Evolutionary conservation across 257 asterid genomes (phyloP).

Genomic region (Buddleja alternifolia): DNA sequence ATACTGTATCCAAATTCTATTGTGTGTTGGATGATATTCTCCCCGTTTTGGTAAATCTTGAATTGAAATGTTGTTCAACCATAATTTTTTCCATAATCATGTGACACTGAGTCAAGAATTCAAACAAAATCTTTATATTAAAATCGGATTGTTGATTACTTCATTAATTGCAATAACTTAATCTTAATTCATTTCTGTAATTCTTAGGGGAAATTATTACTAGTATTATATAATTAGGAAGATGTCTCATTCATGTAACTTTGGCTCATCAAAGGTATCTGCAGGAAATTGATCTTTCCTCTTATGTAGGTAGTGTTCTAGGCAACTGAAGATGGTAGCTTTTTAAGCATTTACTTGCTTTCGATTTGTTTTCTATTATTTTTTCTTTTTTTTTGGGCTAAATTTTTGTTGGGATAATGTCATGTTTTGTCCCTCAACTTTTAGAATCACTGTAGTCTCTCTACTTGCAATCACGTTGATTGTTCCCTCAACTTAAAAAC

Average conservation of each 20-base stretch:
- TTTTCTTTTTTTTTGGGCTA: no score
- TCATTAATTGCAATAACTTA: background rate
- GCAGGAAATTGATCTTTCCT: slow-evolving; percentile 17
- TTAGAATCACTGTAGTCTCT: no score
- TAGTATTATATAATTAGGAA: background rate
- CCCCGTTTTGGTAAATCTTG: background rate
- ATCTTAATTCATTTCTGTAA: background rate
- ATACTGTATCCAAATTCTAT: no score
- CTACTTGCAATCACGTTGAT: no score
- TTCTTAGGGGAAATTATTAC: background rate
- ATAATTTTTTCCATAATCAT: background rate
- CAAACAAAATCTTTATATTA: no score
- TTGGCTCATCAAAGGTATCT: slow-evolving; percentile 20
- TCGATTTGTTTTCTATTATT: background rate
- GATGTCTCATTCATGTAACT: slow-evolving; percentile 30
- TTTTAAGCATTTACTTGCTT: background rate
- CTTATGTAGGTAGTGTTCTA: background rate
- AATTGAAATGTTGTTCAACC: background rate
- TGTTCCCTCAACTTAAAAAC: no score
- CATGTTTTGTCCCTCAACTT: no score
- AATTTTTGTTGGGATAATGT: no score
- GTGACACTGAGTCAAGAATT: background rate
- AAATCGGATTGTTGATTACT: no score
- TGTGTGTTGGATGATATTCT: background rate
- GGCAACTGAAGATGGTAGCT: slow-evolving; percentile 13